Evolutionary conservation across 2,329 filamentous ascomycete genomes (phyloP).

Genomic region (Xylariaceae sp.): DNA sequence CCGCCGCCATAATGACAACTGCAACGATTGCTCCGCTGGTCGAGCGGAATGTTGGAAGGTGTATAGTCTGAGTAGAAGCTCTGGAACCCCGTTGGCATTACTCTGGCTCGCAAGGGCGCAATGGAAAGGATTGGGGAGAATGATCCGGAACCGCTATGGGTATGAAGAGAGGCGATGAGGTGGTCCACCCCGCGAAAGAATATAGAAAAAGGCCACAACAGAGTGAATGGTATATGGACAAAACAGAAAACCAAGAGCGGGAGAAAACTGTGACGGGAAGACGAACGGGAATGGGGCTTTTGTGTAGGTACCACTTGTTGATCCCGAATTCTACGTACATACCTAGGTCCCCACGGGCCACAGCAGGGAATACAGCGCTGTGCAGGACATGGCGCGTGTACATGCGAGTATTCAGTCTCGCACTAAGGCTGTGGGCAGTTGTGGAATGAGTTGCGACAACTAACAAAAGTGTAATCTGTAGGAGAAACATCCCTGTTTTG

Average conservation of each 20-base stretch:
- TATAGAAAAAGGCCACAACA: not conserved
- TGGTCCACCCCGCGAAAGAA: not conserved
- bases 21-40: conserved; percentile 26
- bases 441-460: too few species aligned
- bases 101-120: conserved; percentile 7
- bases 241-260: not conserved
- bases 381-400: too few species aligned
- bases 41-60: conserved; percentile 26
- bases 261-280: not conserved
- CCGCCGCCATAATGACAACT: conserved; percentile 27
- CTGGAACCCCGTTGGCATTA: conserved; percentile 21
- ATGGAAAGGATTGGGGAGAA: not conserved
- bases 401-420: too few species aligned
- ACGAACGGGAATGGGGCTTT: not conserved
- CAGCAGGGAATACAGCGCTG: too few species aligned
- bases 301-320: not conserved
- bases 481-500: too few species aligned
- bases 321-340: too few species aligned
- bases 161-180: not conserved
- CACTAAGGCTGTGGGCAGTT: too few species aligned
- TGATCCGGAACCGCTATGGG: not conserved
- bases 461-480: too few species aligned
- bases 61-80: conserved; percentile 21
- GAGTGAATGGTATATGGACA: not conserved
- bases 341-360: too few species aligned